Conservation (phyloP, 2,329 filamentous ascomycete species). For the Epichloe gansuensis region DNA sequence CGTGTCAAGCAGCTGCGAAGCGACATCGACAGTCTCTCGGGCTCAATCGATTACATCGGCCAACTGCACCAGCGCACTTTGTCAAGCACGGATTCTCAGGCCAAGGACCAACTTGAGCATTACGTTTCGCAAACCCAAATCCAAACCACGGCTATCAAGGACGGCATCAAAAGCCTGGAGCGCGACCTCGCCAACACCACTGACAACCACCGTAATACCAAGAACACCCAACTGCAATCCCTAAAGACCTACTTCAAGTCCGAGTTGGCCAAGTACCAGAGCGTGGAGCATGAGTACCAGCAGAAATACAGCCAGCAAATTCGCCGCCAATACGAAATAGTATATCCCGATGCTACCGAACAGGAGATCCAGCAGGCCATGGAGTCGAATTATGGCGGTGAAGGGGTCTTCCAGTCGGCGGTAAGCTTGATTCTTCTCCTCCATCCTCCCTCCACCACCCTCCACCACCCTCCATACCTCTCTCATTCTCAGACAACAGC, state of each 20-base stretch:
- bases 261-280: slow-evolving; percentile 57
- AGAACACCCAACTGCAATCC: slow-evolving; percentile 56
- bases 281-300: slow-evolving; percentile 60
- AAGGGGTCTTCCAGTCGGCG: slow-evolving; percentile 72
- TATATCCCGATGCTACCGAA: slow-evolving; percentile 69
- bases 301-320: slow-evolving; percentile 67
- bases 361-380: slow-evolving; percentile 57
- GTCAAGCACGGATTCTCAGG: slow-evolving; percentile 47
- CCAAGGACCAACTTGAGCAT: slow-evolving; percentile 49
- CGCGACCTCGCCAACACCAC: slow-evolving; percentile 52
- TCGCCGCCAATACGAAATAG: slow-evolving; percentile 67
- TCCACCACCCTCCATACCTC: background rate
- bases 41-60: slow-evolving; percentile 54
- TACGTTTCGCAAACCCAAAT: slow-evolving; percentile 58
- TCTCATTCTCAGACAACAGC: background rate
- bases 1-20: slow-evolving; percentile 55
- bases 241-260: slow-evolving; percentile 62
- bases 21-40: slow-evolving; percentile 55
- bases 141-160: slow-evolving; percentile 63
- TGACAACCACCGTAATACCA: slow-evolving; percentile 49
- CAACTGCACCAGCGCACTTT: slow-evolving; percentile 61
- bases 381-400: slow-evolving; percentile 61
- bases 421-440: slow-evolving; percentile 33
- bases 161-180: slow-evolving; percentile 67
- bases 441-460: background rate